Evolutionary conservation across 768 basidiomycete species (phyloP).

Genomic region (Pleurotus citrinopileatus): DNA sequence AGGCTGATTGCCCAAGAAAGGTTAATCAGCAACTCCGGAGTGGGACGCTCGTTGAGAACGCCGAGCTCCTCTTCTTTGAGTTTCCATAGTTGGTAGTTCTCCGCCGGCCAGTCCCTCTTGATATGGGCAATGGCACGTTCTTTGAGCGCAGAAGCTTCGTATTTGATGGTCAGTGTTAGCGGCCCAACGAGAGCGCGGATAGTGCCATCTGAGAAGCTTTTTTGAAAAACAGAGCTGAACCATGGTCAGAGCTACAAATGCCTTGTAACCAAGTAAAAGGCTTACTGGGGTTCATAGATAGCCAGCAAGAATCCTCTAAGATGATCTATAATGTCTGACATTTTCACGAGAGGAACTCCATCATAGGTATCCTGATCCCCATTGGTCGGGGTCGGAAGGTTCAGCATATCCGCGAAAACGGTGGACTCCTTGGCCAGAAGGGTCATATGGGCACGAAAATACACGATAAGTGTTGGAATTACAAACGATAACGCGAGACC

Average conservation of each 20-base stretch:
- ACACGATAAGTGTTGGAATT: neutral
- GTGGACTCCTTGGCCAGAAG: constrained; percentile 10
- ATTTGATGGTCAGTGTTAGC: constrained; percentile 10
- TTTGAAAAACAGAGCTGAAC: neutral
- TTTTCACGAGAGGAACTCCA: constrained; percentile 13
- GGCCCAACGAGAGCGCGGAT: neutral
- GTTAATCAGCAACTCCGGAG: neutral
- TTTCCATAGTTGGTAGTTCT: neutral
- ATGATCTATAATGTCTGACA: constrained; percentile 11
- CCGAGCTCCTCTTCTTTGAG: neutral
- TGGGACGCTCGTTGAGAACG: neutral
- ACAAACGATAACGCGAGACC: no score
- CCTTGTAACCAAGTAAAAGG: neutral
- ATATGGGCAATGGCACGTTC: constrained; percentile 4
- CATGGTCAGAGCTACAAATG: neutral
- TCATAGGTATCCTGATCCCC: constrained; percentile 9
- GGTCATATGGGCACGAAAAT: constrained; percentile 15
- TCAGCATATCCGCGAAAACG: constrained; percentile 15
- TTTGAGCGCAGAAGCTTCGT: constrained; percentile 2
- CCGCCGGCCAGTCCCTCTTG: constrained; percentile 3
- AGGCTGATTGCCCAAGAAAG: neutral
- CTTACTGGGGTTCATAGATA: constrained; percentile 10
- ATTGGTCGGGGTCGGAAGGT: constrained; percentile 5
- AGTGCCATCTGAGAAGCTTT: neutral
- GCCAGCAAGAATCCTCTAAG: constrained; percentile 10